A percentile compares a stretch with the other conserved stretches of the same genome.
Conservation (phyloP, 257 asterid genomes). For the Solanum pinnatisectum region DNA sequence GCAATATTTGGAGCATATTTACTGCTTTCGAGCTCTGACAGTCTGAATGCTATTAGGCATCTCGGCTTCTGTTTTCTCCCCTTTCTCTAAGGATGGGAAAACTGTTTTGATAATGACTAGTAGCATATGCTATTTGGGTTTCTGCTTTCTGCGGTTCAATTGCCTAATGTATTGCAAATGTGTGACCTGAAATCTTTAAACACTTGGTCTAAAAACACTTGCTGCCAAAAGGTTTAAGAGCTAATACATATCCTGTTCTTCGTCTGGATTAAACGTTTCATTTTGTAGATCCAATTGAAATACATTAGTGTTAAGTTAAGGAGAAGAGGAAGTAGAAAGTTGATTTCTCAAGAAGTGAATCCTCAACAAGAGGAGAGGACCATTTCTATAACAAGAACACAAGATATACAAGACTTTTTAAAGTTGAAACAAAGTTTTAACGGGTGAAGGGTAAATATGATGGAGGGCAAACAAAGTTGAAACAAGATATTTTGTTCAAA, state of each 20-base stretch:
- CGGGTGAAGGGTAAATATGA: neutral
- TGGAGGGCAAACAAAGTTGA: neutral
- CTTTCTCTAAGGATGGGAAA: too few relatives aligned
- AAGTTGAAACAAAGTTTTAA: neutral
- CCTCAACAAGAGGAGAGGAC: too few relatives aligned
- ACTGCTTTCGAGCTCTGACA: neutral
- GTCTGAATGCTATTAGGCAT: neutral
- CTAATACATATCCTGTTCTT: neutral
- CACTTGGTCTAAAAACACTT: neutral
- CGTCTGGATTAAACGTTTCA: neutral
- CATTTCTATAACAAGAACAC: neutral
- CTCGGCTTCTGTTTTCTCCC: too few relatives aligned
- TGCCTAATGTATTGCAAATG: neutral
- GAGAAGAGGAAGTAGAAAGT: neutral
- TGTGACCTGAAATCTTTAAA: neutral
- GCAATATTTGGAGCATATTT: neutral
- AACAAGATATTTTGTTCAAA: neutral
- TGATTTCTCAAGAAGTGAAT: neutral
- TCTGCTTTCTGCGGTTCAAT: neutral
- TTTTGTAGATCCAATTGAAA: neutral
- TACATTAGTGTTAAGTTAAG: neutral
- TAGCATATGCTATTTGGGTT: neutral
- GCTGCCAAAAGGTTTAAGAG: too few relatives aligned
- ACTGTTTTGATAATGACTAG: too few relatives aligned
- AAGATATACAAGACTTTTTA: neutral